Conservation (phyloP, 1,139 yeast species). For the Wickerhamomyces sp. region DNA sequence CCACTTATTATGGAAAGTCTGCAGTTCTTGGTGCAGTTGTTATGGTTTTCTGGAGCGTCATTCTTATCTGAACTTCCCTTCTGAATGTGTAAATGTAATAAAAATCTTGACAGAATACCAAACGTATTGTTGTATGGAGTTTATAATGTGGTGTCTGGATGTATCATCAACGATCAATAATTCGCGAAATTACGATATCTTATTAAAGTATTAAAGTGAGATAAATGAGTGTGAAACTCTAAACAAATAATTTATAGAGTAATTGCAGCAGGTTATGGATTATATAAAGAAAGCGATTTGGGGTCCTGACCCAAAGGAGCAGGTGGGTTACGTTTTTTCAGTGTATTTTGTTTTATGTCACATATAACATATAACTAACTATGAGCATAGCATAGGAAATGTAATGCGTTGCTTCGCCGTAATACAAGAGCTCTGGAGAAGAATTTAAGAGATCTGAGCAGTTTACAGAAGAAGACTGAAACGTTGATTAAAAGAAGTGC, state of each 20-base stretch:
- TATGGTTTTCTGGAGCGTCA: neutral
- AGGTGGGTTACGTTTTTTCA: slow-evolving; percentile 22
- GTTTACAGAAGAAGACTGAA: slow-evolving; percentile 70
- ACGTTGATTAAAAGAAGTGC: slow-evolving; percentile 68
- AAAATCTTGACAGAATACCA: too few relatives aligned
- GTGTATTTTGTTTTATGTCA: neutral
- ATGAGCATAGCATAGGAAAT: slow-evolving; percentile 57
- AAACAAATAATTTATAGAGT: too few relatives aligned
- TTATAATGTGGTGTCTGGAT: too few relatives aligned
- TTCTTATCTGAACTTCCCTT: neutral
- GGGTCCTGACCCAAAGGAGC: slow-evolving; percentile 97
- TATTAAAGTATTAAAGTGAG: neutral
- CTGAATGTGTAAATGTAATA: neutral
- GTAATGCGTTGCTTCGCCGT: slow-evolving; percentile 76
- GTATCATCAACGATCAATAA: too few relatives aligned
- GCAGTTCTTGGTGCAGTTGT: slow-evolving; percentile 1
- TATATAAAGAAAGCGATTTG: slow-evolving; percentile 77
- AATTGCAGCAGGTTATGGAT: slow-evolving; percentile 51
- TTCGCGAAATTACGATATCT: too few relatives aligned
- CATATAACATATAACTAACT: neutral
- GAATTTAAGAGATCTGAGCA: slow-evolving; percentile 60
- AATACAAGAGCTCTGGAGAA: slow-evolving; percentile 81
- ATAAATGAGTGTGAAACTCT: too few relatives aligned
- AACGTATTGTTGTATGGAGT: too few relatives aligned
- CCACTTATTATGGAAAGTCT: slow-evolving; percentile 1